Conservation (phyloP, 148 eudicot species). For the Simmondsia chinensis region DNA sequence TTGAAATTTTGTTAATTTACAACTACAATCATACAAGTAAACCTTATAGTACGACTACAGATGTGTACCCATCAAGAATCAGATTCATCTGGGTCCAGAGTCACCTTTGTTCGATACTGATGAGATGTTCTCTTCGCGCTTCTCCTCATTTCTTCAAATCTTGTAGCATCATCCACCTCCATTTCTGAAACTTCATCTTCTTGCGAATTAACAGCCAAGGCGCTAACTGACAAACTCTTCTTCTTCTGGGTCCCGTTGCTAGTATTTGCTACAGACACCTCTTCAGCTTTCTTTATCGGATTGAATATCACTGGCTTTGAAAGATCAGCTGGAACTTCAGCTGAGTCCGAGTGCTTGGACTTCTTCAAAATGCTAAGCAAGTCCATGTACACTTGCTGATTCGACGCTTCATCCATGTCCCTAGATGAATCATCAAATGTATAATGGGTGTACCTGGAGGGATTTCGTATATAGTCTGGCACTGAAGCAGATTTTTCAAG, state of each 20-base stretch:
- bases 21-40: no score
- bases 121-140: constrained; percentile 35
- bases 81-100: constrained; percentile 12
- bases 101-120: constrained; percentile 43
- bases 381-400: constrained; percentile 21
- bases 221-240: constrained; percentile 21
- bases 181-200: constrained; percentile 39
- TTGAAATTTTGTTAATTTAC: no score
- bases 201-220: constrained; percentile 18
- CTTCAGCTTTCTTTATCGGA: constrained; percentile 13
- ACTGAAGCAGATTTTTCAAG: constrained; percentile 22
- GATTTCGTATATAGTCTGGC: constrained; percentile 64
- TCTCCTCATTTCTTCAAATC: constrained; percentile 8
- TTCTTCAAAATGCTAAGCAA: constrained; percentile 15
- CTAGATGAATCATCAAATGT: constrained; percentile 28
- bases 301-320: constrained; percentile 24
- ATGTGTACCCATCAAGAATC: constrained; percentile 23
- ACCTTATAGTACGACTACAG: no score
- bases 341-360: constrained; percentile 19
- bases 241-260: constrained; percentile 12
- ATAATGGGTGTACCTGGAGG: constrained; percentile 58
- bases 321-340: constrained; percentile 27
- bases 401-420: constrained; percentile 25
- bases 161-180: constrained; percentile 73
- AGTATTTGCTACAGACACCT: not conserved